phyloP scores from a whole-genome alignment of 345 rosid genomes.

The Cochlearia excelsa region DNA sequence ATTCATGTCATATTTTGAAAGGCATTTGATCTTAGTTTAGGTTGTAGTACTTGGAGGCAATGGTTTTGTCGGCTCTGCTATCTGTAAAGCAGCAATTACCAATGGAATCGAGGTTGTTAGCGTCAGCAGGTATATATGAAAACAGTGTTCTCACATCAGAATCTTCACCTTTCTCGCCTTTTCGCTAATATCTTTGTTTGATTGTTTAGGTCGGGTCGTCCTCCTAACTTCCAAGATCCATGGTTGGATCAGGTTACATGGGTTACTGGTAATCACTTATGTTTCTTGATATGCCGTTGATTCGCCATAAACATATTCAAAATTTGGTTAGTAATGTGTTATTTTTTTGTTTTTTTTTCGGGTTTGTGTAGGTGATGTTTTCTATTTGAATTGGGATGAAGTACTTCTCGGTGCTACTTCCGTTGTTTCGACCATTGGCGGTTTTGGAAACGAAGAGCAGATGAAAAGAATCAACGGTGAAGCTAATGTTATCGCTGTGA shows the following conservation, averaged over 20 bases:
- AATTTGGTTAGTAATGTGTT: constrained; percentile 10
- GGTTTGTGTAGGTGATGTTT: constrained; percentile 67
- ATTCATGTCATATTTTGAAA: constrained; percentile 12
- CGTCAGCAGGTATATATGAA: constrained; percentile 63
- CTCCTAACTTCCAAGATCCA: constrained; percentile 59
- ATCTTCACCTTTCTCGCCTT: neutral
- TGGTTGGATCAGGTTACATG: constrained; percentile 95
- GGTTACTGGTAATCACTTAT: constrained; percentile 56
- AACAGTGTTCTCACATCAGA: neutral
- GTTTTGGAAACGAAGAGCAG: constrained; percentile 87
- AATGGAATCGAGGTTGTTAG: constrained; percentile 82
- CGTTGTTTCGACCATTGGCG: constrained; percentile 89
- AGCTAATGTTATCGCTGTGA: constrained; percentile 77
- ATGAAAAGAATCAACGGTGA: constrained; percentile 88
- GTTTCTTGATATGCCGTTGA: neutral
- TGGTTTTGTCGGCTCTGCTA: constrained; percentile 92
- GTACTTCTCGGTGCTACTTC: constrained; percentile 88
- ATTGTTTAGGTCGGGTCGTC: constrained; percentile 74
- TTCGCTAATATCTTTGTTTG: constrained; percentile 13
- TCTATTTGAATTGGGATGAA: constrained; percentile 91
- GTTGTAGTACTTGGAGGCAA: constrained; percentile 88
- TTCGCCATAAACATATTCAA: constrained; percentile 1
- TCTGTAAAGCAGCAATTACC: constrained; percentile 87
- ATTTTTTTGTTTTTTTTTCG: neutral
- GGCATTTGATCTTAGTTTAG: constrained; percentile 41